These are phyloP conservation scores for Oxyria digyna DNA, from an alignment of 148 eudicot species.

Conservation along the genomic window DNA sequence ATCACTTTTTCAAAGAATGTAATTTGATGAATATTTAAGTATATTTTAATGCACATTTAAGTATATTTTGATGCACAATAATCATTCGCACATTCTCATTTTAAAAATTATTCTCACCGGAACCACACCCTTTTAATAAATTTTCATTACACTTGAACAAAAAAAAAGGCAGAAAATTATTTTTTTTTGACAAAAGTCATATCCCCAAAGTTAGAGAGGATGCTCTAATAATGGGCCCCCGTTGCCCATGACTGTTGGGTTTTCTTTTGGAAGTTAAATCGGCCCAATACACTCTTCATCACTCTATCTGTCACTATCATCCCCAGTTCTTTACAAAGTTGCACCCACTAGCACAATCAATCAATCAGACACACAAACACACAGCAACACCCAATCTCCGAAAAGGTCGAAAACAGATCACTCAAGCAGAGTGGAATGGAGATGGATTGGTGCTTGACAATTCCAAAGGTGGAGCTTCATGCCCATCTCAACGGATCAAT, in stretches of 20 bases:
- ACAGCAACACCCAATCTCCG: background rate
- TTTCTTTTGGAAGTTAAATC: background rate
- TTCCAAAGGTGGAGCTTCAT: slow-evolving; percentile 90
- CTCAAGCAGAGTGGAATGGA: slow-evolving; percentile 14
- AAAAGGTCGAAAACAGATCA: background rate
- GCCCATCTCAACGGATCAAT: slow-evolving; percentile 95
- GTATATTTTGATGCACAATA: too few relatives aligned
- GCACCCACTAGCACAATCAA: background rate
- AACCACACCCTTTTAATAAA: too few relatives aligned
- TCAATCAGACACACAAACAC: too few relatives aligned
- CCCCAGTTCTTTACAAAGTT: background rate
- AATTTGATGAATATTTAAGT: too few relatives aligned
- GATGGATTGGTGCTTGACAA: slow-evolving; percentile 45
- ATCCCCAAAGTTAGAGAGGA: too few relatives aligned
- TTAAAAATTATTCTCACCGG: too few relatives aligned
- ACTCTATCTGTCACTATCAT: background rate
- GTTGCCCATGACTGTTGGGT: background rate
- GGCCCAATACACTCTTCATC: background rate
- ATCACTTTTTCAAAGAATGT: too few relatives aligned
- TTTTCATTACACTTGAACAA: too few relatives aligned
- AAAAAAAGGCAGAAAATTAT: too few relatives aligned
- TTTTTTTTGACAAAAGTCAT: too few relatives aligned
- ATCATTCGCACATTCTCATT: too few relatives aligned
- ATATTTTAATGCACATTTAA: too few relatives aligned
- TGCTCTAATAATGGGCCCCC: background rate